Percentiles rank a stretch among this genome's conserved stretches.
Conservation (phyloP, 345 rosid genomes). For the Salix suchowensis region DNA sequence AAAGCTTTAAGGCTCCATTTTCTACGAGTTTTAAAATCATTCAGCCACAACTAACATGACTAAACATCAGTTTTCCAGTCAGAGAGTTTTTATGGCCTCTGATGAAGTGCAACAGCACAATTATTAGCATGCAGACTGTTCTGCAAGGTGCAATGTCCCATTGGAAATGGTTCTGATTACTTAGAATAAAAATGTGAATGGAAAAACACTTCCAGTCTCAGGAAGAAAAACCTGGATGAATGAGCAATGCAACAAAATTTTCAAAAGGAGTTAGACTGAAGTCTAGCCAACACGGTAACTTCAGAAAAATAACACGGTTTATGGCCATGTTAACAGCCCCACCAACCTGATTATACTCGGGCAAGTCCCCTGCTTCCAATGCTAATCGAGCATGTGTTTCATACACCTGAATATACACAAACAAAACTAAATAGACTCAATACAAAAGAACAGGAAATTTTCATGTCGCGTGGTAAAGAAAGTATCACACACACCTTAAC, state of each 20-base stretch:
- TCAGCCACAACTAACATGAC: neutral
- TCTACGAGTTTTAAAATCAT: neutral
- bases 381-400: conserved; percentile 98
- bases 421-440: neutral
- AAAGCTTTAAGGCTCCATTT: neutral
- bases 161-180: neutral
- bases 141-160: neutral
- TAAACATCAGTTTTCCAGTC: neutral
- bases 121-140: neutral
- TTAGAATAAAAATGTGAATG: neutral
- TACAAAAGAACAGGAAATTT: neutral
- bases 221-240: neutral
- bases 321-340: neutral
- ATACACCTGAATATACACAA: conserved; percentile 61
- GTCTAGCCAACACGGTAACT: neutral
- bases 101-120: neutral
- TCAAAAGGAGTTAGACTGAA: neutral
- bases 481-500: conserved; percentile 55
- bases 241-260: neutral
- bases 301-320: neutral
- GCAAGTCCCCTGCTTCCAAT: conserved; percentile 85
- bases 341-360: conserved; percentile 95
- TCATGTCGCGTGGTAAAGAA: neutral
- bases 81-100: neutral
- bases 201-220: neutral